Evolutionary conservation across 768 basidiomycete genomes (phyloP).

Genomic region (Tephrocybe sp.): DNA sequence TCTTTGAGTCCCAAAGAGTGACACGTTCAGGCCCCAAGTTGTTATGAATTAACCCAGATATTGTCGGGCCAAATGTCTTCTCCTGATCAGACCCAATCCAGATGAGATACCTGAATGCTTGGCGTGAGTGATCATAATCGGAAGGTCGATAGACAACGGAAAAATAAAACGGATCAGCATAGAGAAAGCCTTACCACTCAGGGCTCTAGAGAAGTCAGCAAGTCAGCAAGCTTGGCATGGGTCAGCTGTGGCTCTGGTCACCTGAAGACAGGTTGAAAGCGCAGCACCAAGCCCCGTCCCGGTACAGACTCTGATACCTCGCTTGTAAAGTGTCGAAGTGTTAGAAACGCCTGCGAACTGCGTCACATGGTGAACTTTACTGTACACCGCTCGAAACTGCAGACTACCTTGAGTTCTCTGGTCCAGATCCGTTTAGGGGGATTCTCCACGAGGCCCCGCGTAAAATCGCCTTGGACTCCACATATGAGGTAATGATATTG

Average conservation of each 20-base stretch:
- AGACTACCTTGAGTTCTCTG: constrained; percentile 67
- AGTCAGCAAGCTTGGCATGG: constrained; percentile 9
- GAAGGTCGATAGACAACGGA: constrained; percentile 5
- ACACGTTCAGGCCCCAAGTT: constrained; percentile 69
- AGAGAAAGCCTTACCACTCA: constrained; percentile 35
- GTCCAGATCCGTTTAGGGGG: constrained; percentile 78
- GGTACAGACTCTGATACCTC: constrained; percentile 82
- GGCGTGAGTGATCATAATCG: constrained; percentile 6
- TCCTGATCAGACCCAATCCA: constrained; percentile 87
- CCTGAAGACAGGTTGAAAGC: constrained; percentile 80
- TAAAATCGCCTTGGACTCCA: constrained; percentile 85
- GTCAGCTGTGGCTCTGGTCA: constrained; percentile 22
- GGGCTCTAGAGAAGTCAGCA: constrained; percentile 33
- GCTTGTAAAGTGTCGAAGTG: constrained; percentile 71
- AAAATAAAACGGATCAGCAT: constrained; percentile 16
- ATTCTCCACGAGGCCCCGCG: constrained; percentile 65
- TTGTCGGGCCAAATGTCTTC: constrained; percentile 82
- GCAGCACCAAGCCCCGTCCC: constrained; percentile 84
- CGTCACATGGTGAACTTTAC: background rate
- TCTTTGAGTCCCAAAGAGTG: constrained; percentile 77
- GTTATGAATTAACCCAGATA: constrained; percentile 64
- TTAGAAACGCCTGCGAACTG: constrained; percentile 83
- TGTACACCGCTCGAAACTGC: background rate
- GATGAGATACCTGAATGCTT: constrained; percentile 61
- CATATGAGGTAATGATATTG: constrained; percentile 82